Percentiles rank a stretch among this genome's conserved stretches.
Conservation (phyloP, 257 asterid genomes). For the Solanum virginianum region DNA sequence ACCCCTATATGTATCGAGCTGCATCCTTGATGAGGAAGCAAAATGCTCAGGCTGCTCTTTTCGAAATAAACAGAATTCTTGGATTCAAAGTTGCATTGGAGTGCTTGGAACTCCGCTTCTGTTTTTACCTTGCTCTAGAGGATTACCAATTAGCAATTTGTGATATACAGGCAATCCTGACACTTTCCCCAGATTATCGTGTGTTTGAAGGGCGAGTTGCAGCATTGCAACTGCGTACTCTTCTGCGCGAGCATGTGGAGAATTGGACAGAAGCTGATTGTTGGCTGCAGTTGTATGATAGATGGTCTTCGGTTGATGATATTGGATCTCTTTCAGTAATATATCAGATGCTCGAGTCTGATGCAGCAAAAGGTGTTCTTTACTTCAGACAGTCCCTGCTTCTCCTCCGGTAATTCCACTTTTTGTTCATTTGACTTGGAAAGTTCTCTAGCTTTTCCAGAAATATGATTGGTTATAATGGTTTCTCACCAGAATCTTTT, state of each 20-base stretch:
- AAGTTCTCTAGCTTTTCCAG: not conserved
- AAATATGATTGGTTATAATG: not conserved
- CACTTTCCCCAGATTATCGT: constrained; percentile 69
- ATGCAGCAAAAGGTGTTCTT: constrained; percentile 81
- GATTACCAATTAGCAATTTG: constrained; percentile 82
- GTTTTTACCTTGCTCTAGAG: constrained; percentile 77
- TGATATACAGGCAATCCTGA: constrained; percentile 90
- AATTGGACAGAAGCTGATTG: constrained; percentile 96
- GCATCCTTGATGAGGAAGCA: constrained; percentile 85
- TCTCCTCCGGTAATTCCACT: constrained; percentile 59
- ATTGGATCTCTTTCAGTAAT: constrained; percentile 94
- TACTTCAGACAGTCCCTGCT: constrained; percentile 93
- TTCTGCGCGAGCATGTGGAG: constrained; percentile 86
- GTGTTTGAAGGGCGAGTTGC: constrained; percentile 86
- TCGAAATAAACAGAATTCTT: constrained; percentile 73
- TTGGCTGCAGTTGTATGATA: constrained; percentile 92
- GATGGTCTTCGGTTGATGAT: constrained; percentile 95
- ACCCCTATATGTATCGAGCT: constrained; percentile 96
- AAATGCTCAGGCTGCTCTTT: constrained; percentile 65
- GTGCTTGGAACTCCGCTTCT: constrained; percentile 90
- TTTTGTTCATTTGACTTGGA: not conserved
- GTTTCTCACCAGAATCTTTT: not conserved
- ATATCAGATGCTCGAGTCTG: constrained; percentile 97
- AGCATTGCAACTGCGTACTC: constrained; percentile 73
- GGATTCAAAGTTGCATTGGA: constrained; percentile 92